Percentiles rank a stretch among this genome's conserved stretches.
phyloP scores from a whole-genome alignment of 768 basidiomycete genomes.

The Pleurotus platypus region DNA sequence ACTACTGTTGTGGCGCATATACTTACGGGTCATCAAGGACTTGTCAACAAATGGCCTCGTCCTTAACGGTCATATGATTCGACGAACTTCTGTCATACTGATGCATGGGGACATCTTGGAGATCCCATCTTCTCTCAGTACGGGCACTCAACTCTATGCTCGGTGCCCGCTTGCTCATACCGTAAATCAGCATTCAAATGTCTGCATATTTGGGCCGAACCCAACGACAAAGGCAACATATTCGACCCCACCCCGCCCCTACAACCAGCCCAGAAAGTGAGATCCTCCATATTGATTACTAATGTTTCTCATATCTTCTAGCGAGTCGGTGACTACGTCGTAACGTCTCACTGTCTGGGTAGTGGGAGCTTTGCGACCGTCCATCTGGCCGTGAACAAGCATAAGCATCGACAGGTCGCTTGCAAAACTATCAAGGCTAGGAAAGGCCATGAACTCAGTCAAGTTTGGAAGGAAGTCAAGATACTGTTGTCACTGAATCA shows the following conservation, averaged over 20 bases:
- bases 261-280: conserved; percentile 51
- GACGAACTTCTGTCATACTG: conserved; percentile 64
- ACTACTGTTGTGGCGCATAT: neutral
- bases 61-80: conserved; percentile 67
- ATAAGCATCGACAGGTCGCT: conserved; percentile 68
- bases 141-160: conserved; percentile 9
- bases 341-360: conserved; percentile 79
- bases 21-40: conserved; percentile 42
- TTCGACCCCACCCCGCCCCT: conserved; percentile 63
- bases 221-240: conserved; percentile 48
- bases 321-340: conserved; percentile 63
- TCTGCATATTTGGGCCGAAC: conserved; percentile 50
- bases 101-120: conserved; percentile 73
- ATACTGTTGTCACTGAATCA: conserved; percentile 71
- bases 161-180: neutral
- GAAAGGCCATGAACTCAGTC: conserved; percentile 52
- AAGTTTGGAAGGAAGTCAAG: conserved; percentile 73
- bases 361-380: conserved; percentile 82
- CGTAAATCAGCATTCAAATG: conserved; percentile 59
- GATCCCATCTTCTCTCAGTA: conserved; percentile 66
- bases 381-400: conserved; percentile 68
- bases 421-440: conserved; percentile 77
- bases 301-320: conserved; percentile 18
- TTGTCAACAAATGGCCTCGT: conserved; percentile 72
- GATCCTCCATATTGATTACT: conserved; percentile 8